Evolutionary conservation across 2,329 filamentous ascomycete species (phyloP), one percentile per base, ranked within the genome.

Genomic region (Botryotinia calthae): DNA sequence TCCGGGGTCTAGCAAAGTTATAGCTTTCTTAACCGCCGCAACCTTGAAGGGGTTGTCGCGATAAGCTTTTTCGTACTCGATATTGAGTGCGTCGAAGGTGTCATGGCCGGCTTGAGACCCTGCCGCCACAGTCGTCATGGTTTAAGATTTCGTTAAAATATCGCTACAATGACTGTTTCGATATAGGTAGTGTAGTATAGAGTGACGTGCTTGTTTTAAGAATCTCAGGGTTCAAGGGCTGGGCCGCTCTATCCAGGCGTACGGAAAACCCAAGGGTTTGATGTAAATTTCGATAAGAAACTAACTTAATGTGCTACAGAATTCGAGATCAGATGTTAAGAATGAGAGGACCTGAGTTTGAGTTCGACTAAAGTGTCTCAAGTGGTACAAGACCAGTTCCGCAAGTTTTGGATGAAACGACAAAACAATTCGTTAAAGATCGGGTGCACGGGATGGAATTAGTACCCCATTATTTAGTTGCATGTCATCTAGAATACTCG

Each of bases 71-170:
- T 73, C 72, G n/a, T 73, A 73, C 22, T 63, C 67, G 46, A 73
- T 73, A n/a, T 70, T 70, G 18, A 73, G 46, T 9, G 28, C 37
- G 18, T 73, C 66, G 59, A 73, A 73, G 25, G 74, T 77, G 61
- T 75, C 72, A 31, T 77, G 72, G 59, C 77, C 77, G 22, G 77
- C 77, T 20, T 75, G 74, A 44, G 74, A 76, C 25, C 64, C 64
- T 51, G 59, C 56, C 54, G 74, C 74, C 42, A 77, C 63, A 22
- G 61, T 48, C n/a, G 70, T 16, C 70, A 72, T 72, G 62, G 22
- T 28, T 54, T n/a, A n/a, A 34, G 59, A 16, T 42, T 56, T 56
- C 7, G 51, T 28, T 6, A 28, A 28, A 25, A n/a, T 51, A 28
- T 56, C 22, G 46, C 46, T 48, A 25, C 18, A 28, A 46, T 31